A percentile compares a stretch with the other conserved stretches of the same genome.
phyloP scores from a whole-genome alignment of 2,329 filamentous ascomycete species.

The Westerdykella aurantiaca region DNA sequence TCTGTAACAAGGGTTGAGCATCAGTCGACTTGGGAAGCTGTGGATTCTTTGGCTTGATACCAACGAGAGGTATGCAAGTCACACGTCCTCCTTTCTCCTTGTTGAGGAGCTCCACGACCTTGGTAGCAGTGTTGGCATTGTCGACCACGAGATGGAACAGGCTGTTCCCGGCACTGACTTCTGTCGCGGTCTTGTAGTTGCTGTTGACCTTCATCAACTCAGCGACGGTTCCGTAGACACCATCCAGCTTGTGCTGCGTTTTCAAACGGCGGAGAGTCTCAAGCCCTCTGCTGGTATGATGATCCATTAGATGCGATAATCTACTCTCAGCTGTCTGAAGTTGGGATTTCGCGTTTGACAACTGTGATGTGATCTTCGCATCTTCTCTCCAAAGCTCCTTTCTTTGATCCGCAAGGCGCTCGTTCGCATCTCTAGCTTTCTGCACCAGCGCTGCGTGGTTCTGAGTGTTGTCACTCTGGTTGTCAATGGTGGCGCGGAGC shows the following conservation, averaged over 20 bases:
- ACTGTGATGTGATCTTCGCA: constrained; percentile 73
- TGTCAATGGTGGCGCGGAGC: constrained; percentile 68
- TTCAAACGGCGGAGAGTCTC: constrained; percentile 82
- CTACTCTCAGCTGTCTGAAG: constrained; percentile 70
- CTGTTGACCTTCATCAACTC: constrained; percentile 87
- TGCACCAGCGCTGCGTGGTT: constrained; percentile 68
- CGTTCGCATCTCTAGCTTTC: constrained; percentile 69
- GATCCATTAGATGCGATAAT: constrained; percentile 81
- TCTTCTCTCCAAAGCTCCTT: constrained; percentile 86
- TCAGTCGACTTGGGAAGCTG: constrained; percentile 83
- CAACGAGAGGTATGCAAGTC: constrained; percentile 90
- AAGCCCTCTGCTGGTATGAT: constrained; percentile 77
- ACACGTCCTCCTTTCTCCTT: constrained; percentile 76
- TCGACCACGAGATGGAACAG: constrained; percentile 97
- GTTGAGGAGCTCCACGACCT: constrained; percentile 72
- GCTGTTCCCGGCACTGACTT: constrained; percentile 86
- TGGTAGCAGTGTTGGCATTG: constrained; percentile 78
- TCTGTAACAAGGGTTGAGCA: constrained; percentile 79
- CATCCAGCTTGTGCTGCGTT: constrained; percentile 69
- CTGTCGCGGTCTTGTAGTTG: constrained; percentile 78
- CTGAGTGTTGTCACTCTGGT: constrained; percentile 69
- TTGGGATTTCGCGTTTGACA: constrained; percentile 70
- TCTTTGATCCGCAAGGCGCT: constrained; percentile 76
- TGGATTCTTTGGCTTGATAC: constrained; percentile 62
- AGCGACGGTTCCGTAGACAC: constrained; percentile 86